Evolutionary conservation across 2,329 filamentous ascomycete genomes (phyloP).

Genomic region (Neurospora sp.): DNA sequence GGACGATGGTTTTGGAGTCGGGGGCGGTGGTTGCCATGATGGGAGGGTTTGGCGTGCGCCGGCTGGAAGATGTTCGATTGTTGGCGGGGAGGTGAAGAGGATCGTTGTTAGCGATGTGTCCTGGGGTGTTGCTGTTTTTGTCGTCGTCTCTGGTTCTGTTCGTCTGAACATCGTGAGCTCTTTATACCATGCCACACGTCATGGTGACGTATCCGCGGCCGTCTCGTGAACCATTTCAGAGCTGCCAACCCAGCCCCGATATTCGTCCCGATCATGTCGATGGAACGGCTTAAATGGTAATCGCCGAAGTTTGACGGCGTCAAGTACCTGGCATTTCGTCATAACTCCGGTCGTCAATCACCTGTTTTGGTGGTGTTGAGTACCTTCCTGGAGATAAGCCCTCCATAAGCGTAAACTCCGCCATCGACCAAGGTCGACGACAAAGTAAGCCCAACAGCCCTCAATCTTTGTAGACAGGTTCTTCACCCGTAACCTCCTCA

Average conservation of each 20-base stretch:
- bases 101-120: neutral
- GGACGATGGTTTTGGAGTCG: constrained; percentile 18
- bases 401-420: neutral
- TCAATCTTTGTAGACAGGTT: neutral
- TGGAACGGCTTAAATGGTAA: neutral
- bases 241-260: neutral
- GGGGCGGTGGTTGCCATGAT: constrained; percentile 1
- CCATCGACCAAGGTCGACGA: neutral
- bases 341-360: neutral
- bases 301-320: neutral
- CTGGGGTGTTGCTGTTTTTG: no score
- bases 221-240: neutral
- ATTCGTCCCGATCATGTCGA: neutral
- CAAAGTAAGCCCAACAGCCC: neutral
- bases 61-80: neutral
- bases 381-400: neutral
- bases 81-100: neutral
- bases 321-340: neutral
- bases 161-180: neutral
- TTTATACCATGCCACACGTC: neutral
- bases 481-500: constrained; percentile 24
- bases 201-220: neutral
- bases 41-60: neutral
- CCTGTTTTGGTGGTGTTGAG: neutral
- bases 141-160: neutral